Conservation (phyloP, 2,329 filamentous ascomycete species). For the Acrodontium crateriforme region DNA sequence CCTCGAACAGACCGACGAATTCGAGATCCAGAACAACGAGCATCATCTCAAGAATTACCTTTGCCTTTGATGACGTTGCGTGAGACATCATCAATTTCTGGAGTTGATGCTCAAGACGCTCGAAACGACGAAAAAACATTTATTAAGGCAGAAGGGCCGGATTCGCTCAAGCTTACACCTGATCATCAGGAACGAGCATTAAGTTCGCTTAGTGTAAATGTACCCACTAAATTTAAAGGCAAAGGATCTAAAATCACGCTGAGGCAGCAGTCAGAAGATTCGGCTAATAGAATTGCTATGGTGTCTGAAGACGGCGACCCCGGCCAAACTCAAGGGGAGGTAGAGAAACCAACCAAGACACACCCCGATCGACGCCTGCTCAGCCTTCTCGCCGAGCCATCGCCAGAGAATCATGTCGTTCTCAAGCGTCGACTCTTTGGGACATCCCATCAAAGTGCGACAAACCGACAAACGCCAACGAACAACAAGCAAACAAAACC, state of each 20-base stretch:
- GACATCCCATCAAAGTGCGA: too few species aligned
- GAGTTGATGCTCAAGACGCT: slow-evolving; percentile 3
- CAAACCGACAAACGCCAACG: too few species aligned
- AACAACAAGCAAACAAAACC: too few species aligned
- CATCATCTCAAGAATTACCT: neutral
- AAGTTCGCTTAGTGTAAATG: neutral
- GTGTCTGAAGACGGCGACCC: slow-evolving; percentile 20
- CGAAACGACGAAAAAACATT: too few species aligned
- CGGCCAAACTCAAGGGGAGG: too few species aligned
- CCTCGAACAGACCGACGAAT: slow-evolving; percentile 14
- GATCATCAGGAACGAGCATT: neutral
- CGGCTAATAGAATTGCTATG: slow-evolving; percentile 9
- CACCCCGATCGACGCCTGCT: slow-evolving; percentile 9
- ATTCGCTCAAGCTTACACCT: neutral
- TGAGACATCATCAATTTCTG: slow-evolving; percentile 12
- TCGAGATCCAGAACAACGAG: neutral
- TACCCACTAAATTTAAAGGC: neutral
- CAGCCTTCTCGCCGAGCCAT: slow-evolving; percentile 11
- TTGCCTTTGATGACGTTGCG: too few species aligned
- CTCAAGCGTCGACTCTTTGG: too few species aligned
- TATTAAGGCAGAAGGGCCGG: slow-evolving; percentile 2
- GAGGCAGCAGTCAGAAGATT: slow-evolving; percentile 1
- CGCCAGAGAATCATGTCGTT: slow-evolving; percentile 5
- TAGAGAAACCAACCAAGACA: neutral
- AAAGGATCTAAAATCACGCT: neutral